A percentile compares a stretch with the other conserved stretches of the same genome.
Conservation (phyloP, 1,139 yeast genomes). For the Zygosaccharomyces pseudobailii region DNA sequence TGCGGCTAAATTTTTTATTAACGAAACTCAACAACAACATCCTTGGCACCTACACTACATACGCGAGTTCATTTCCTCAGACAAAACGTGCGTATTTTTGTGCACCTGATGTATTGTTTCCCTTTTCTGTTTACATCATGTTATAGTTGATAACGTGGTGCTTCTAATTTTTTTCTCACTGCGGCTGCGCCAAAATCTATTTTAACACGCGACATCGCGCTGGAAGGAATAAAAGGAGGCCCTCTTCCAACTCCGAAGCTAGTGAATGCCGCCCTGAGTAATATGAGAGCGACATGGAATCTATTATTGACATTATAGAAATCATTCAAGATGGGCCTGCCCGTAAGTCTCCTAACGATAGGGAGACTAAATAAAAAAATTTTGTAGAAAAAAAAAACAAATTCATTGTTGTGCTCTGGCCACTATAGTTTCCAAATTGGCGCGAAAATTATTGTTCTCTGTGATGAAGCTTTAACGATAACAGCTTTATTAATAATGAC, state of each 20-base stretch:
- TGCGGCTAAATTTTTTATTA: background rate
- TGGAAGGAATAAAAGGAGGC: background rate
- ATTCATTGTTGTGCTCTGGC: no score
- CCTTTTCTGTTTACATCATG: background rate
- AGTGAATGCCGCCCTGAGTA: background rate
- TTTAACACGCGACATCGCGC: background rate
- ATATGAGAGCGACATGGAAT: background rate
- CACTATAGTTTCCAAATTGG: background rate
- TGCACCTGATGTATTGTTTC: background rate
- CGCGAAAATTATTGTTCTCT: background rate
- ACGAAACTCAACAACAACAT: no score
- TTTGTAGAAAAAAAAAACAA: background rate
- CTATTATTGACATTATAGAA: slow-evolving; percentile 3
- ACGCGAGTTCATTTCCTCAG: no score
- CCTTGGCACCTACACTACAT: no score
- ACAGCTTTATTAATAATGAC: background rate
- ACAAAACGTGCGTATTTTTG: background rate
- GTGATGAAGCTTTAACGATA: background rate
- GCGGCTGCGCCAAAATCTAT: background rate
- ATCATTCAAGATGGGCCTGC: slow-evolving; percentile 3
- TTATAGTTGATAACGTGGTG: background rate
- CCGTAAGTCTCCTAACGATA: background rate
- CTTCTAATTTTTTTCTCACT: background rate
- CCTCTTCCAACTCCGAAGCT: background rate
- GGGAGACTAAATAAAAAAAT: background rate